Evolutionary conservation across 306 rosid genomes (phyloP).

Genomic region (Vachellia collinsii): DNA sequence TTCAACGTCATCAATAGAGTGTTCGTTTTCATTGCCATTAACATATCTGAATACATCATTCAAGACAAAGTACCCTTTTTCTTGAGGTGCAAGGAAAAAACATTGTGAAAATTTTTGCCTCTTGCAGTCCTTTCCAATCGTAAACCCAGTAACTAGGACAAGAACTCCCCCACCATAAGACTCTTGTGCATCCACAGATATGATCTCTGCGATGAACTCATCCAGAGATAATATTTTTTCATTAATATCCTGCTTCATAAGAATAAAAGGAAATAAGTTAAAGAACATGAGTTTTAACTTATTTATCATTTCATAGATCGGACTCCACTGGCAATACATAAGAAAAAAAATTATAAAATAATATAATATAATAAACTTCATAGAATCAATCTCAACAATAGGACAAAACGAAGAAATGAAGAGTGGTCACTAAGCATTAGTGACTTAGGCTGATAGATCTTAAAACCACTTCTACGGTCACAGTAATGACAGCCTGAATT

Average conservation of each 20-base stretch:
- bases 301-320: not conserved
- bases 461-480: not conserved
- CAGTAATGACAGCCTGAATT: not conserved
- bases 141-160: conserved; percentile 86
- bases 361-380: conserved; percentile 3
- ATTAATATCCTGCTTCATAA: conserved; percentile 68
- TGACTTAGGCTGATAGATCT: not conserved
- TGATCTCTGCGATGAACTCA: conserved; percentile 58
- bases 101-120: conserved; percentile 75
- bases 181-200: conserved; percentile 87
- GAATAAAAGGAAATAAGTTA: conserved; percentile 10
- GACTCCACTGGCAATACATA: not conserved
- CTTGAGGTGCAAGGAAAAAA: conserved; percentile 95
- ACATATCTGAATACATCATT: conserved; percentile 89
- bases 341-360: not conserved
- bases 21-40: conserved; percentile 54
- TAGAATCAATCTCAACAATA: not conserved
- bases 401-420: not conserved
- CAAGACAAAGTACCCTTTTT: conserved; percentile 83
- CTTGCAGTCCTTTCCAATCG: conserved; percentile 59
- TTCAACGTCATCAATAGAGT: conserved; percentile 40
- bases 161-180: conserved; percentile 74
- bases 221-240: conserved; percentile 74
- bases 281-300: not conserved
- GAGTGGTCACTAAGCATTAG: not conserved